These are phyloP conservation scores for Hyphodiscus hymeniophilus DNA, from an alignment of 495 filamentous ascomycete species.

Conservation along the genomic window DNA sequence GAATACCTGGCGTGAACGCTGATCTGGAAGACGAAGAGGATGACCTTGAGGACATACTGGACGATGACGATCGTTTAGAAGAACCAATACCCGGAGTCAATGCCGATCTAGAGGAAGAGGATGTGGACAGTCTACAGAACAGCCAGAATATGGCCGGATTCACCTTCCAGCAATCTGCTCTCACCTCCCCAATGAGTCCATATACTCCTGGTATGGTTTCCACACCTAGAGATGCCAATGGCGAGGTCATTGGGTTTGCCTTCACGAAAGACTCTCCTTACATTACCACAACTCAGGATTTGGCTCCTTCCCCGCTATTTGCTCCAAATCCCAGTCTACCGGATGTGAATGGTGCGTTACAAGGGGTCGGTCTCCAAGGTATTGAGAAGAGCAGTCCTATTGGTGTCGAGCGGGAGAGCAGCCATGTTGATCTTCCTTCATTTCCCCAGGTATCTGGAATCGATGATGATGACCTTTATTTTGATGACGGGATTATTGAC, in stretches of 20 bases:
- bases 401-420: slow-evolving; percentile 3
- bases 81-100: slow-evolving; percentile 26
- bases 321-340: slow-evolving; percentile 6
- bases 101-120: slow-evolving; percentile 21
- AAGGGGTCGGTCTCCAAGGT: slow-evolving; percentile 27
- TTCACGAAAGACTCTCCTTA: slow-evolving; percentile 30
- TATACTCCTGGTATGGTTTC: slow-evolving; percentile 34
- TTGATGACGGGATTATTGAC: slow-evolving; percentile 67
- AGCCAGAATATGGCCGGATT: slow-evolving; percentile 32
- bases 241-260: slow-evolving; percentile 41
- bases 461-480: slow-evolving; percentile 72
- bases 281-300: slow-evolving; percentile 1
- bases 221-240: slow-evolving; percentile 46
- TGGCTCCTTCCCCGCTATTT: neutral
- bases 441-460: slow-evolving; percentile 21
- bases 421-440: neutral
- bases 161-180: slow-evolving; percentile 39
- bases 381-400: slow-evolving; percentile 8
- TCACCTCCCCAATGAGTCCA: slow-evolving; percentile 41
- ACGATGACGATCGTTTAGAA: slow-evolving; percentile 27
- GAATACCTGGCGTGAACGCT: slow-evolving; percentile 66
- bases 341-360: neutral
- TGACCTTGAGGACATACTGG: slow-evolving; percentile 22
- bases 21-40: slow-evolving; percentile 54
- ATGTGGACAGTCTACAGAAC: slow-evolving; percentile 26